Percentiles rank a stretch among this genome's conserved stretches.
phyloP scores from a whole-genome alignment of 2,329 filamentous ascomycete species.

The Scortechinia acanthostroma region DNA sequence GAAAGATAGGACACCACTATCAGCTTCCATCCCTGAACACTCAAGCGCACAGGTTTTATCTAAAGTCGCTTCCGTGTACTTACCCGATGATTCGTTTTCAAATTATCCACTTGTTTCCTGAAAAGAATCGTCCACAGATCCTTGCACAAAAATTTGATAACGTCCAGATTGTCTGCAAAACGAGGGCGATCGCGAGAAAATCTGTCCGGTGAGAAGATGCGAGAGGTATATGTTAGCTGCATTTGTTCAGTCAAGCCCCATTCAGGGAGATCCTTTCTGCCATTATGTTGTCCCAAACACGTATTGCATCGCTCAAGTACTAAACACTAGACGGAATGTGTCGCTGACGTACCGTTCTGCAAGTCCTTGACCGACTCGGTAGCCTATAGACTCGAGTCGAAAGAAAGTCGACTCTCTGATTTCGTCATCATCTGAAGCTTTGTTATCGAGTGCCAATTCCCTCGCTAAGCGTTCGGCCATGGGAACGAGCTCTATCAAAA shows the following conservation, averaged over 20 bases:
- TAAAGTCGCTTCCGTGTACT: conserved; percentile 11
- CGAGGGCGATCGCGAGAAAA: conserved; percentile 79
- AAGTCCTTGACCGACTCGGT: conserved; percentile 84
- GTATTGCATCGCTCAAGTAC: too few species aligned
- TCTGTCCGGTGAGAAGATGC: conserved; percentile 28
- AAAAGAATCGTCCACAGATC: conserved; percentile 94
- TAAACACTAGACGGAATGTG: too few species aligned
- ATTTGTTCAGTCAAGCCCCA: neutral
- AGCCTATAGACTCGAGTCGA: conserved; percentile 76
- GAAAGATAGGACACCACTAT: conserved; percentile 2
- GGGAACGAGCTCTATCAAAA: conserved; percentile 93
- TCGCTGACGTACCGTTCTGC: conserved; percentile 78
- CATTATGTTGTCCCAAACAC: neutral
- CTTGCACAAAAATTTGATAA: conserved; percentile 98
- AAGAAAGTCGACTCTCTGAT: conserved; percentile 79
- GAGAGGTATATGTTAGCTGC: neutral
- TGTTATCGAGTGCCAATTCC: neutral
- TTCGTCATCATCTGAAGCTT: conserved; percentile 62
- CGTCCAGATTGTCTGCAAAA: conserved; percentile 85
- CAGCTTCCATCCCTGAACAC: too few species aligned
- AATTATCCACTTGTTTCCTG: conserved; percentile 93
- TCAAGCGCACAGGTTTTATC: conserved; percentile 4
- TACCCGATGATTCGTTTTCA: conserved; percentile 94
- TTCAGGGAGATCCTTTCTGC: neutral
- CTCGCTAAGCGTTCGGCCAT: conserved; percentile 65